Percentiles rank a stretch among this genome's conserved stretches.
Evolutionary conservation across 495 filamentous ascomycete genomes (phyloP).

Genomic region (Hyaloscypha finlandica): DNA sequence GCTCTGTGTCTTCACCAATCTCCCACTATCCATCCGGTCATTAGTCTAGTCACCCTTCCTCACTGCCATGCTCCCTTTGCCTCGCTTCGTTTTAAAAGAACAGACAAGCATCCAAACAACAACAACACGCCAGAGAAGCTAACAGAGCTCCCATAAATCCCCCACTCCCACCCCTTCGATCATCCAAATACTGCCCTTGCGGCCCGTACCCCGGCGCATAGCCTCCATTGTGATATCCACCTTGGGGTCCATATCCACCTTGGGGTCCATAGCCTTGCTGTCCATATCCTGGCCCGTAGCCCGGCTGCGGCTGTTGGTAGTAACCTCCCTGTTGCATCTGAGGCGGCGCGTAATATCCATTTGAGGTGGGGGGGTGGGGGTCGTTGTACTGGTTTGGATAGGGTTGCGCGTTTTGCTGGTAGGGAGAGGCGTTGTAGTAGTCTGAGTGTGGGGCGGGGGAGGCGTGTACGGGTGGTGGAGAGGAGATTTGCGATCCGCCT

Average conservation of each 20-base stretch:
- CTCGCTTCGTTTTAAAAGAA: conserved; percentile 25
- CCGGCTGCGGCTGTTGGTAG: conserved; percentile 11
- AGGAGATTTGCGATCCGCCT: conserved; percentile 7
- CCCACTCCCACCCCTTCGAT: conserved; percentile 7
- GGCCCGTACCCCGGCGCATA: conserved; percentile 26
- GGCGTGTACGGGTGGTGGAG: conserved; percentile 24
- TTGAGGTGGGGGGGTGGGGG: not conserved
- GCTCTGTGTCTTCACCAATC: not conserved
- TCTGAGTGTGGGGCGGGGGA: not conserved
- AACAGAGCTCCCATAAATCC: conserved; percentile 28
- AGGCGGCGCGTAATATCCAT: conserved; percentile 25
- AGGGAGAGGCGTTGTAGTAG: conserved; percentile 10
- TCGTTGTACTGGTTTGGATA: not conserved
- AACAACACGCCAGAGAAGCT: conserved; percentile 32
- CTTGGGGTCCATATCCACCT: conserved; percentile 22
- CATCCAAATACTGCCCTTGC: conserved; percentile 28
- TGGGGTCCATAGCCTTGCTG: conserved; percentile 24
- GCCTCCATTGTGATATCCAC: conserved; percentile 23
- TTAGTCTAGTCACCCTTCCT: no score
- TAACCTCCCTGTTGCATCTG: conserved; percentile 16
- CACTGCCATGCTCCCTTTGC: not conserved
- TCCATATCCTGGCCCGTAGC: conserved; percentile 23
- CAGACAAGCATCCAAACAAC: conserved; percentile 34
- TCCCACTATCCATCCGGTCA: conserved; percentile 2
- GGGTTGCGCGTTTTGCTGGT: conserved; percentile 3